A percentile compares a stretch with the other conserved stretches of the same genome.
phyloP scores from a whole-genome alignment of 164 flowering plant genomes.

The Platanus orientalis region DNA sequence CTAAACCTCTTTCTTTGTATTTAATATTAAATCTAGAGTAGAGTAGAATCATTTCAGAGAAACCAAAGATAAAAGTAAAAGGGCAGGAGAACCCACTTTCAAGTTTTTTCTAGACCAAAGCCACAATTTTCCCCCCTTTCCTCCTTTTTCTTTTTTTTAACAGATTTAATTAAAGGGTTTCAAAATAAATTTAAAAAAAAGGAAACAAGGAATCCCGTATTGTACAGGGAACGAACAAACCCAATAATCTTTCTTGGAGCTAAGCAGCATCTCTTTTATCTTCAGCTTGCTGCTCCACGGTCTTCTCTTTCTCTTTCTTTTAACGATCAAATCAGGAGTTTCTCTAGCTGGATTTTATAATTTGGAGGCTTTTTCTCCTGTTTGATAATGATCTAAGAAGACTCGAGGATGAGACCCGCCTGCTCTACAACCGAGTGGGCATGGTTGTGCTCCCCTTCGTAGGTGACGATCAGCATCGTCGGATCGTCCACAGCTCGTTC shows the following conservation, averaged over 20 bases:
- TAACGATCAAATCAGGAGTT: no score
- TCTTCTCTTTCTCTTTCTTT: background rate
- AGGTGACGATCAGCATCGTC: slow-evolving; percentile 65
- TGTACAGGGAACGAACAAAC: background rate
- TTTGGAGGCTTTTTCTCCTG: background rate
- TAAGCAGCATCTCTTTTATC: background rate
- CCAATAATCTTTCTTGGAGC: background rate
- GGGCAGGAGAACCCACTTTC: slow-evolving; percentile 1
- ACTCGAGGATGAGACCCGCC: slow-evolving; percentile 47
- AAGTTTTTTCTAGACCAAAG: background rate
- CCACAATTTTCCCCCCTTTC: slow-evolving; percentile 2
- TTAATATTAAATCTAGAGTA: background rate
- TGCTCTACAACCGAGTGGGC: slow-evolving; percentile 46
- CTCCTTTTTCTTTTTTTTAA: background rate
- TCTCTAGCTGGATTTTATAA: background rate
- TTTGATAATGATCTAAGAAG: slow-evolving; percentile 33
- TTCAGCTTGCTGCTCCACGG: background rate
- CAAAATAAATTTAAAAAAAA: background rate
- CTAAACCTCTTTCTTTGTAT: slow-evolving; percentile 17
- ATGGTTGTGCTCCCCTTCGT: slow-evolving; percentile 80
- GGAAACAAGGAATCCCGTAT: background rate
- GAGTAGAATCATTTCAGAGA: no score
- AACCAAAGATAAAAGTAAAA: background rate
- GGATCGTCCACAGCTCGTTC: slow-evolving; percentile 36
- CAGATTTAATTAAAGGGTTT: background rate